phyloP scores from a whole-genome alignment of 1,139 yeast species.

The Geotrichum candidum region DNA sequence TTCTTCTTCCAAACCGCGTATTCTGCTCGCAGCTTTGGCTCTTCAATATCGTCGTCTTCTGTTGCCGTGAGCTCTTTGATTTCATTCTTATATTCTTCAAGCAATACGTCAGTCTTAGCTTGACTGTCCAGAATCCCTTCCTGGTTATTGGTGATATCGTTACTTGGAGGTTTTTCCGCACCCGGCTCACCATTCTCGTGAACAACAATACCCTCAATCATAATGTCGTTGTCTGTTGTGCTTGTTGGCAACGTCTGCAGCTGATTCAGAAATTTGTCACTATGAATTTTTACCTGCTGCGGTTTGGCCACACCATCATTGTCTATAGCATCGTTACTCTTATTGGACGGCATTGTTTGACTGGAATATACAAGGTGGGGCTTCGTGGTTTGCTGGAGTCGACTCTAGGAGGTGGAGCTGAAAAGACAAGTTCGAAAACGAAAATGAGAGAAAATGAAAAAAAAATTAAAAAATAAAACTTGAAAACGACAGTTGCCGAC shows the following conservation, averaged over 20 bases:
- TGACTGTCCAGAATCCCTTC: neutral
- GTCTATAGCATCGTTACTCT: neutral
- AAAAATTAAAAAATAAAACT: too few species aligned
- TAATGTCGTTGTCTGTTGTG: neutral
- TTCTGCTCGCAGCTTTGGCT: slow-evolving; percentile 37
- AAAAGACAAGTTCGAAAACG: too few species aligned
- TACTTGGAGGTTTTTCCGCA: neutral
- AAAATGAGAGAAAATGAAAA: too few species aligned
- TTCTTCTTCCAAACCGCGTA: slow-evolving; percentile 92
- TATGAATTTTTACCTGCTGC: slow-evolving; percentile 10
- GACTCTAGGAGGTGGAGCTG: too few species aligned
- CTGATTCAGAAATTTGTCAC: slow-evolving; percentile 7
- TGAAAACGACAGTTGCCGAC: too few species aligned
- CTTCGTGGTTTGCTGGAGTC: too few species aligned
- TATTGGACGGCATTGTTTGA: too few species aligned
- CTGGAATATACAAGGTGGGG: too few species aligned
- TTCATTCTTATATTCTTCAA: neutral
- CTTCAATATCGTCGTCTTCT: slow-evolving; percentile 16
- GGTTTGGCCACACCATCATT: slow-evolving; percentile 10
- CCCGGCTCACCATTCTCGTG: neutral
- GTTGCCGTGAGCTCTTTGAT: slow-evolving; percentile 4
- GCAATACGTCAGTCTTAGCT: neutral
- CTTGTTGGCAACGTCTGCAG: neutral
- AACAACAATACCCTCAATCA: neutral
- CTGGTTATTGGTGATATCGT: neutral